Evolutionary conservation across 345 rosid genomes (phyloP).

Genomic region (Rhodomyrtus tomentosa): DNA sequence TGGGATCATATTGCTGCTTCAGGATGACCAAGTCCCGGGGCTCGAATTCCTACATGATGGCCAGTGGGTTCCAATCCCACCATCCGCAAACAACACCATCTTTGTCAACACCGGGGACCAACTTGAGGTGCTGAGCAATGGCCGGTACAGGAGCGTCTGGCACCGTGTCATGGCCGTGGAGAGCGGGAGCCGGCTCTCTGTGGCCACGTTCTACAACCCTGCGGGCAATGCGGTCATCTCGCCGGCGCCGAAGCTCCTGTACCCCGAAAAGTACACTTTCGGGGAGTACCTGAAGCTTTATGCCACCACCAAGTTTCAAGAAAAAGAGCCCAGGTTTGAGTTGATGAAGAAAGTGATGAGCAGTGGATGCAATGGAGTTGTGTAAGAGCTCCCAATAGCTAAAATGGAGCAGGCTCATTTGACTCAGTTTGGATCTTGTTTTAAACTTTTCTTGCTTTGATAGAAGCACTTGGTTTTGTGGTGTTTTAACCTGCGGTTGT

Average conservation of each 20-base stretch:
- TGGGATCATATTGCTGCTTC: slow-evolving; percentile 75
- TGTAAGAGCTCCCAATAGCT: neutral
- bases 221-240: slow-evolving; percentile 58
- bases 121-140: slow-evolving; percentile 70
- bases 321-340: slow-evolving; percentile 54
- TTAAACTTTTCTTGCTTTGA: neutral
- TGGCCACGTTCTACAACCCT: slow-evolving; percentile 85
- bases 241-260: slow-evolving; percentile 48
- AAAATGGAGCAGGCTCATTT: neutral
- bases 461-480: neutral
- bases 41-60: slow-evolving; percentile 71
- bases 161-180: slow-evolving; percentile 74
- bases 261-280: slow-evolving; percentile 47
- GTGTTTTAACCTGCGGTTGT: neutral
- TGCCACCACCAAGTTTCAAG: slow-evolving; percentile 56
- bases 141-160: slow-evolving; percentile 53
- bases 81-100: slow-evolving; percentile 66
- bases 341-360: slow-evolving; percentile 47
- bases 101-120: slow-evolving; percentile 74
- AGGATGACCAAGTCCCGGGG: slow-evolving; percentile 79
- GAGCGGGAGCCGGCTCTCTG: slow-evolving; percentile 69
- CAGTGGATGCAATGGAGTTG: slow-evolving; percentile 8
- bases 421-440: neutral
- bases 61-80: slow-evolving; percentile 56
- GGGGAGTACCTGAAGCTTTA: slow-evolving; percentile 72